Evolutionary conservation across 2,329 filamentous ascomycete genomes (phyloP), one percentile per base, ranked within the genome.

Genomic region (Alternaria atra): DNA sequence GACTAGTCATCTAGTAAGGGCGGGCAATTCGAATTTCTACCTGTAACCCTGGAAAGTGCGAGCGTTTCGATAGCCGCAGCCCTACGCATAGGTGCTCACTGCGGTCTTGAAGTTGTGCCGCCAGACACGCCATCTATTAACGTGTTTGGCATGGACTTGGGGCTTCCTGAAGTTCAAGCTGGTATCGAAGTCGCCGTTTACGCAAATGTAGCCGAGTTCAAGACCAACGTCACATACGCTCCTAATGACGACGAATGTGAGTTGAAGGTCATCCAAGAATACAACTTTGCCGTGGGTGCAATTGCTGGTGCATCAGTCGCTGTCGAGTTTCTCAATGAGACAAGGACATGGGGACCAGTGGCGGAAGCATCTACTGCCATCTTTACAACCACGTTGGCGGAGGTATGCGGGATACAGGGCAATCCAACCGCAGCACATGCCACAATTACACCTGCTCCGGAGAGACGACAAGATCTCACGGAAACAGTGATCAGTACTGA

Each of bases 21-120:
- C 6, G 86, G 83, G 0, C 72, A 80, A 13, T 87, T 87, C 60
- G 84, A 87, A 57, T 87, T 87, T 58, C 80, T 88, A 1, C 86
- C 86, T 0, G 83, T 88, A 4, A 84, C 79, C 0, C 74, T 87
- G 32, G 73, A 81, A 60, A 81, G 77, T 30, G 80, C 79, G n/a
- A 80, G 79, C 55, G 80, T 80, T 0, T 67, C 81, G 0, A 72
- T 88, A 9, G 80, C 77, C 0, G 85, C 83, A 0, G 72, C 82
- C 0, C 77, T 88, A 0, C 82, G 83, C 5, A 63, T 87, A 2
- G 81, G 81, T 9, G 68, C 84, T 1, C 79, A 82, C 32, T 80
- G 81, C 4, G 85, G 84, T 13, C 35, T 73, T 3, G 55, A 66
- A 17, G 42, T 71, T 8, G 40, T 27, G 0, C 20, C 55, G 1